Base-by-base conservation (phyloP, 768 basidiomycete species). In the Nidularia sp. region DNA sequence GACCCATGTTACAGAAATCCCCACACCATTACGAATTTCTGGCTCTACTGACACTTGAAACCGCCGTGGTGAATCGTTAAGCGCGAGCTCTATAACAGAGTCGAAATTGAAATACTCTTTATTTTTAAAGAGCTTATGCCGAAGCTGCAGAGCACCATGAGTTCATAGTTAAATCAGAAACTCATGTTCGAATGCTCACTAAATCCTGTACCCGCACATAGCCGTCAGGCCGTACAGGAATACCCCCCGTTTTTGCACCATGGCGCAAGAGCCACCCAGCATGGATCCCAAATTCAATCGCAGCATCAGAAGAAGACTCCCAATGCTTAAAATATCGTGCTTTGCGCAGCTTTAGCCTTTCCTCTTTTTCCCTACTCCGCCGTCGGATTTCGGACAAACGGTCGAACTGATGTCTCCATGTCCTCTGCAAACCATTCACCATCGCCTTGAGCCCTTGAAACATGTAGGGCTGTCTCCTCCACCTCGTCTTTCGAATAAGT, bases 191-290 rank as follows among this genome's bases (percentile, higher is more conserved):
- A n/a, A 7, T n/a, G 34, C 47, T 48, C 47, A 49, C 48, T 5
- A 49, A 12, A 12, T 49, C 9, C 9, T 73, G 65, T 5, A 93
- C 80, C 47, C 77, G 78, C 25, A 87, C 80, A 63, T 83, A 94
- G 1, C 93, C 93, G 53, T 94, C 93, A 10, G 80, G 65, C 2
- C 89, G 80, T 59, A 91, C 79, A n/a, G 66, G 59, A 5, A 92
- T 58, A 1, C 76, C 72, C 49, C 84, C 79, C 34, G 77, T 76
- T 49, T 72, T 70, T 9, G 88, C 85, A 0, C 86, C 87, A 60
- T 92, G 88, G 5, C 89, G 78, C 10, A 92, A 75, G n/a, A 92
- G 67, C 73, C 83, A 90, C 18, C 31, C 36, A n/a, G 22, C 34
- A 31, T 22, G n/a, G 25, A 41, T 53, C 6, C 45, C 46, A 48